Evolutionary conservation across 345 rosid species (phyloP).

Genomic region (Dovyalis caffra): DNA sequence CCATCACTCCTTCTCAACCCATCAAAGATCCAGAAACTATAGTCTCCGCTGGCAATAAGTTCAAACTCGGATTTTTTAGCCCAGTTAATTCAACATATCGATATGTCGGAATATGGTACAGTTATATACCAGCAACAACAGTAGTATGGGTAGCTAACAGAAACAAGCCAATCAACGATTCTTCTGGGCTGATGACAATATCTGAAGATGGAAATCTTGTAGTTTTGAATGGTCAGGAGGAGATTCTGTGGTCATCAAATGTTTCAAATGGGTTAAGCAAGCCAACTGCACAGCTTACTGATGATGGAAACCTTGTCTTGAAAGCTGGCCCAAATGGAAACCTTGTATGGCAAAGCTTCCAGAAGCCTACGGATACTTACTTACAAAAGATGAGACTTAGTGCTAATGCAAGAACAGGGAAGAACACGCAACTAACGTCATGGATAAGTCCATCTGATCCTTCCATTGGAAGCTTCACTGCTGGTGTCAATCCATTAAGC

Average conservation of each 20-base stretch:
- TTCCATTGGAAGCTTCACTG: neutral
- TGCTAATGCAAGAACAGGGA: neutral
- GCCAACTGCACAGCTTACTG: too few relatives aligned
- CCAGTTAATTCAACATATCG: constrained; percentile 8
- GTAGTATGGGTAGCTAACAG: constrained; percentile 16
- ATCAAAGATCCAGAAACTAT: constrained; percentile 13
- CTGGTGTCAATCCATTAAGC: neutral
- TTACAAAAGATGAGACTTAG: constrained; percentile 37
- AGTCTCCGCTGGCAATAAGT: neutral
- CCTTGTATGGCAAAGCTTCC: neutral
- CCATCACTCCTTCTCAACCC: neutral
- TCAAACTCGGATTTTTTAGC: constrained; percentile 16
- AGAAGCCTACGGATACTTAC: constrained; percentile 30
- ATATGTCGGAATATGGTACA: constrained; percentile 12
- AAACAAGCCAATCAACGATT: constrained; percentile 12
- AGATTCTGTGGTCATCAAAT: too few relatives aligned
- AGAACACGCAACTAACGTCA: neutral
- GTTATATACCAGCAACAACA: neutral
- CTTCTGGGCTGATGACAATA: constrained; percentile 35
- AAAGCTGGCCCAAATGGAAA: too few relatives aligned
- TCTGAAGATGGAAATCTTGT: constrained; percentile 40
- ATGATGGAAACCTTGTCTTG: constrained; percentile 28
- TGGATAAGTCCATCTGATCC: neutral
- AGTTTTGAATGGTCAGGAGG: constrained; percentile 34
- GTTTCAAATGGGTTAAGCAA: too few relatives aligned